Evolutionary conservation across 768 basidiomycete species (phyloP), one percentile per base, ranked within the genome.

Genomic region (Leccinum sublutescens): DNA sequence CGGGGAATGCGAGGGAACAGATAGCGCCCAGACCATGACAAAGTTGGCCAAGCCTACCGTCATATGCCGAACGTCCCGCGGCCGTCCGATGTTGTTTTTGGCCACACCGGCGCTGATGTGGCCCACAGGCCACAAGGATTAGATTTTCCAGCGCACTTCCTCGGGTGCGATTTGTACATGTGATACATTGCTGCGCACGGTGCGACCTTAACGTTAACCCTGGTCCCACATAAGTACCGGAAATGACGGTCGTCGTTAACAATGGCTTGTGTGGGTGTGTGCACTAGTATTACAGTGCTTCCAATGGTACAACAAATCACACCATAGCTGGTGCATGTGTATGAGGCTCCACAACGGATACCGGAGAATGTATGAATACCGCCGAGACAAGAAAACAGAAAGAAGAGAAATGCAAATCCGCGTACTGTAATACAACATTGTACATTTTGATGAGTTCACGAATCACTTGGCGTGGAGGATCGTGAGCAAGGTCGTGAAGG

Each of bases 401-500:
- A 19, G 19, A 58, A 15, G 27, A 54, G 38, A 23, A 29, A 21
- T 52, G 19, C 3, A 12, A 50, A 11, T 14, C 15, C 36, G 33
- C 11, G 23, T 38, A 34, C 27, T 62, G 52, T 4, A 50, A 19
- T 65, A 68, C 65, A 66, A 58, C 23, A 14, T 34, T 34, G 12
- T 34, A 34, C 33, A 56, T 23, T 27, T 29, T 29, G 29, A 29
- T 29, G 29, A 29, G 29, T 29, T 29, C 29, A 29, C 29, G 29
- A 29, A 47, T 40, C 38, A n/a, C 5, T 52, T 58, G 34, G 55
- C n/a, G 29, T 52, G 36, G 43, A 40, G 47, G 47, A 33, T 7
- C 15, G 14, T 3, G 36, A 34, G 36, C 8, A 50, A 50, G 49
- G 50, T n/a, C 27, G 17, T 50, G 8, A 27, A 10, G 10, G 55